Evolutionary conservation across 345 rosid genomes (phyloP).

Genomic region (Hibiscus mutabilis): DNA sequence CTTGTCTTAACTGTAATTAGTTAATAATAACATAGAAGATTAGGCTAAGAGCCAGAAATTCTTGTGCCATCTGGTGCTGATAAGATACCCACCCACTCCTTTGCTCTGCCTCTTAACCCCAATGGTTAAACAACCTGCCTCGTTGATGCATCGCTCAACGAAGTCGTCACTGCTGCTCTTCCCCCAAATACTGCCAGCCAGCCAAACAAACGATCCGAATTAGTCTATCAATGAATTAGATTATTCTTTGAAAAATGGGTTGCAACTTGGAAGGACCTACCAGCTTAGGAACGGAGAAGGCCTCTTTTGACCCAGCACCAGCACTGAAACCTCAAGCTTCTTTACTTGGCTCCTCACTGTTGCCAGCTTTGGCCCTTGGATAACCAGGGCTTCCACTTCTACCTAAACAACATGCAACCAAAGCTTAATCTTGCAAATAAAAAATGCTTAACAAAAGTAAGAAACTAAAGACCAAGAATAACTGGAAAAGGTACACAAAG

Average conservation of each 20-base stretch:
- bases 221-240: neutral
- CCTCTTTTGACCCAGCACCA: slow-evolving; percentile 82
- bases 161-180: neutral
- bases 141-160: neutral
- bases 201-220: neutral
- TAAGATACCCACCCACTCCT: slow-evolving; percentile 57
- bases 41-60: slow-evolving; percentile 97
- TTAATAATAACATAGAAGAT: neutral
- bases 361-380: slow-evolving; percentile 77
- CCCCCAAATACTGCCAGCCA: neutral
- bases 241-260: neutral
- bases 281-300: slow-evolving; percentile 57
- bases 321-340: slow-evolving; percentile 80
- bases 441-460: neutral
- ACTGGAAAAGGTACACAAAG: neutral
- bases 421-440: slow-evolving; percentile 63
- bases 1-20: neutral
- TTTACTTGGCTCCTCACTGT: slow-evolving; percentile 88
- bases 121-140: slow-evolving; percentile 69
- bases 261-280: slow-evolving; percentile 34
- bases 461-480: neutral
- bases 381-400: slow-evolving; percentile 80
- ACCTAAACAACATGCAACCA: slow-evolving; percentile 51
- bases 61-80: slow-evolving; percentile 89
- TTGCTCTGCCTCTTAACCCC: neutral